These are phyloP conservation scores for Lenzites betulinus DNA, from an alignment of 768 basidiomycete species.

Conservation along the genomic window DNA sequence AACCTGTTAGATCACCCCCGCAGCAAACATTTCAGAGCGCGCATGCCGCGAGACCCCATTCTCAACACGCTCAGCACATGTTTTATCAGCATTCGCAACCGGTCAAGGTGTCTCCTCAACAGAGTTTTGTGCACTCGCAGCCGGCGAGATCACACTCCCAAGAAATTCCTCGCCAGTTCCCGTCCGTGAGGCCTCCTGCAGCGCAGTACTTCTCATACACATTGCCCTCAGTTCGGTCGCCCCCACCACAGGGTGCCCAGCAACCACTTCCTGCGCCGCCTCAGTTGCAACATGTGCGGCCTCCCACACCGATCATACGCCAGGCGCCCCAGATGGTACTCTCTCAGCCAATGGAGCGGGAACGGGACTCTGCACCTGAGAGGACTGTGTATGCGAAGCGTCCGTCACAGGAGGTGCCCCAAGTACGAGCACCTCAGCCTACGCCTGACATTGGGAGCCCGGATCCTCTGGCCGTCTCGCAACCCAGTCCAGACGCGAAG, in stretches of 20 bases:
- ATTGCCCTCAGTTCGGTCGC: neutral
- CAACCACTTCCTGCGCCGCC: neutral
- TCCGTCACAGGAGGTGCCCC: conserved; percentile 22
- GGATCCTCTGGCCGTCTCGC: conserved; percentile 54
- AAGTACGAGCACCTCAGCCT: conserved; percentile 24
- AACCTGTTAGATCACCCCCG: neutral
- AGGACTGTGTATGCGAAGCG: neutral
- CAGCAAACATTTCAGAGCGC: neutral
- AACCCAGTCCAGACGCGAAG: conserved; percentile 31
- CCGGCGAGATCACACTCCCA: neutral
- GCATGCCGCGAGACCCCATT: neutral
- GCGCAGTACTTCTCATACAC: neutral
- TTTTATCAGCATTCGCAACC: too few relatives aligned
- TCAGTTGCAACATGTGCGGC: neutral
- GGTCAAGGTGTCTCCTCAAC: conserved; percentile 7
- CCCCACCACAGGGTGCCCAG: neutral
- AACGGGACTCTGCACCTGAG: neutral
- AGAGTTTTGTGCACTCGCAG: neutral
- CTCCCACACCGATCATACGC: neutral
- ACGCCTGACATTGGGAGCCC: conserved; percentile 36
- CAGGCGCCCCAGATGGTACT: neutral
- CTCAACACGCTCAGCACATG: neutral
- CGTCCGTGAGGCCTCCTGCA: neutral
- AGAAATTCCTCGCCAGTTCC: neutral
- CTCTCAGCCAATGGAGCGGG: neutral